Conservation (phyloP, 2,329 filamentous ascomycete genomes). For the Ascosphaera pollenicola region DNA sequence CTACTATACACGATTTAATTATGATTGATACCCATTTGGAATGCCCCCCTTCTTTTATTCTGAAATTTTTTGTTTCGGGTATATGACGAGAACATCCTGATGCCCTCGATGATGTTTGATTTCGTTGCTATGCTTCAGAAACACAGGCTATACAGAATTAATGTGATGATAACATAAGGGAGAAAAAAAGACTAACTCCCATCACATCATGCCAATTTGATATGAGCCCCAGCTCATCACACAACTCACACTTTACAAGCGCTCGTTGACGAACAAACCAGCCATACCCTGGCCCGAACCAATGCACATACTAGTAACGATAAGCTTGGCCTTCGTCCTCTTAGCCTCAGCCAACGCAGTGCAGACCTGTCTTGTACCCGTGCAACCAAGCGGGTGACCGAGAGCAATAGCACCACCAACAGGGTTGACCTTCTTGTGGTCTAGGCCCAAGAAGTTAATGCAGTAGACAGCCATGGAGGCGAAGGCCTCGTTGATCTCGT, state of each 20-base stretch:
- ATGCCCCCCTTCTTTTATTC: too few species aligned
- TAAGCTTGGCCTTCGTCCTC: constrained; percentile 68
- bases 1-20: too few species aligned
- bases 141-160: too few species aligned
- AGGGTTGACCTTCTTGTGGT: constrained; percentile 62
- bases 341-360: constrained; percentile 73
- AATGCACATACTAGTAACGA: constrained; percentile 81
- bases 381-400: constrained; percentile 78
- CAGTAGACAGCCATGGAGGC: constrained; percentile 97
- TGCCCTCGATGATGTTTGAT: too few species aligned
- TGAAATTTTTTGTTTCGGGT: too few species aligned
- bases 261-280: constrained; percentile 43
- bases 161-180: too few species aligned
- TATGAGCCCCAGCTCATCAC: too few species aligned
- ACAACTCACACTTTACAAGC: constrained; percentile 10
- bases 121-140: too few species aligned
- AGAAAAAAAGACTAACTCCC: too few species aligned
- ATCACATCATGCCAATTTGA: too few species aligned
- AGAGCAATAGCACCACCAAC: constrained; percentile 84
- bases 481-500: constrained; percentile 96
- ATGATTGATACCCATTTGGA: too few species aligned
- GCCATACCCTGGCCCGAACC: constrained; percentile 47
- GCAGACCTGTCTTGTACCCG: constrained; percentile 72
- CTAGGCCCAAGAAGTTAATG: constrained; percentile 40
- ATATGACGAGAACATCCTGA: too few species aligned